Evolutionary conservation across 805 yeast genomes (phyloP).

Genomic region (Jamesozyma lodderae): DNA sequence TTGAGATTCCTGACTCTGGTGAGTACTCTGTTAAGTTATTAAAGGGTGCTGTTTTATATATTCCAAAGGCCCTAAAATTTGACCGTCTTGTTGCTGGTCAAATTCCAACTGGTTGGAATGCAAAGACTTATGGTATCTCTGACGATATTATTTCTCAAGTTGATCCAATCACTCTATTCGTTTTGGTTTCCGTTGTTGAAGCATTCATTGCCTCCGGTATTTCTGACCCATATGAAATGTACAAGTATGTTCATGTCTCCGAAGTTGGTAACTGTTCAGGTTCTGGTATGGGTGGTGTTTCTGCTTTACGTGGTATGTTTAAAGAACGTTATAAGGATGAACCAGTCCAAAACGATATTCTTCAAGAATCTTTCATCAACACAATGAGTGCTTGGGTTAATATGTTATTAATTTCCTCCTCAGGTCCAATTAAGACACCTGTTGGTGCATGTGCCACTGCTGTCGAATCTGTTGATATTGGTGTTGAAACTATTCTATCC

Average conservation of each 20-base stretch:
- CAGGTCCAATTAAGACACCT: constrained; percentile 99
- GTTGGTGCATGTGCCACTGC: constrained; percentile 99
- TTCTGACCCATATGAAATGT: constrained; percentile 97
- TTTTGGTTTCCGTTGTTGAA: constrained; percentile 89
- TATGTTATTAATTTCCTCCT: constrained; percentile 90
- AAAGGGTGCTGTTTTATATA: constrained; percentile 83
- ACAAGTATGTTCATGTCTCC: constrained; percentile 94
- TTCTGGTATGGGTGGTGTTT: constrained; percentile 99
- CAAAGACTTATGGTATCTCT: constrained; percentile 86
- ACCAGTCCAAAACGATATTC: constrained; percentile 94
- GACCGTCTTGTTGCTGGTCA: constrained; percentile 71
- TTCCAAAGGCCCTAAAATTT: constrained; percentile 69
- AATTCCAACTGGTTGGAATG: constrained; percentile 98
- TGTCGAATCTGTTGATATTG: constrained; percentile 92
- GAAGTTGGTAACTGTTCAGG: constrained; percentile 99
- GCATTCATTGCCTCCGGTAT: constrained; percentile 91
- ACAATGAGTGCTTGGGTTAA: constrained; percentile 99
- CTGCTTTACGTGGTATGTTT: constrained; percentile 96
- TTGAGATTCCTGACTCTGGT: constrained; percentile 80
- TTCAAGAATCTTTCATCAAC: constrained; percentile 97
- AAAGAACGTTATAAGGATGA: constrained; percentile 85
- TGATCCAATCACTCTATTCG: constrained; percentile 90
- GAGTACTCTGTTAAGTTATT: constrained; percentile 84
- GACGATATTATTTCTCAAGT: constrained; percentile 92
- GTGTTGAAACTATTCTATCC: constrained; percentile 84